These are phyloP conservation scores for Fusarium nisikadoi DNA, from an alignment of 2,329 filamentous ascomycete genomes.

Conservation along the genomic window DNA sequence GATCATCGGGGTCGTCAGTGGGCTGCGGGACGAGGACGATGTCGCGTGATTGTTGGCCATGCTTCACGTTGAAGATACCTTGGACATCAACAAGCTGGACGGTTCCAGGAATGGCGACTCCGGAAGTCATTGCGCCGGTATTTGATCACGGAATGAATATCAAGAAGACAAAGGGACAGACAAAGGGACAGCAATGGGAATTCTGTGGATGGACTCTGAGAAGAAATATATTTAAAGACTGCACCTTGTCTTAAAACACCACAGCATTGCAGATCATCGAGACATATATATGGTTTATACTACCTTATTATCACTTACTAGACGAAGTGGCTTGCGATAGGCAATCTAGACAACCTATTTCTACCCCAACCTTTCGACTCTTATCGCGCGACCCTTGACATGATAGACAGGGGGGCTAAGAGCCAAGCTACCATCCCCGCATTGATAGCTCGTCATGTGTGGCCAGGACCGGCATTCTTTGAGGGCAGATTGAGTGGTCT, in stretches of 20 bases:
- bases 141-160: not conserved
- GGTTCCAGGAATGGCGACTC: conserved; percentile 29
- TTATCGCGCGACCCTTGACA: not conserved
- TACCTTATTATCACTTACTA: not conserved
- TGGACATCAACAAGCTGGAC: conserved; percentile 37
- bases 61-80: conserved; percentile 31
- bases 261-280: not conserved
- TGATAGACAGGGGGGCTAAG: not conserved
- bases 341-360: not conserved
- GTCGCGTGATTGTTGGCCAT: conserved; percentile 27
- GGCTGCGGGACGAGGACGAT: conserved; percentile 41
- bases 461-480: not conserved
- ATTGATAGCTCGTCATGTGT: conserved; percentile 4
- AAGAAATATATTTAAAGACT: too few relatives aligned
- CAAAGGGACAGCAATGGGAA: too few relatives aligned
- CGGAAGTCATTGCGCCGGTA: not conserved
- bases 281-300: not conserved
- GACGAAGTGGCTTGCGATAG: not conserved
- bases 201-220: too few relatives aligned
- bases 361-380: conserved; percentile 5
- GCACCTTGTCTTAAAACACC: not conserved
- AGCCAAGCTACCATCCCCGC: not conserved
- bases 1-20: conserved; percentile 39
- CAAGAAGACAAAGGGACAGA: not conserved
- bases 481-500: not conserved